A percentile compares a stretch with the other conserved stretches of the same genome.
Conservation (phyloP, 2,329 filamentous ascomycete species). For the Rhinocladiella similis region DNA sequence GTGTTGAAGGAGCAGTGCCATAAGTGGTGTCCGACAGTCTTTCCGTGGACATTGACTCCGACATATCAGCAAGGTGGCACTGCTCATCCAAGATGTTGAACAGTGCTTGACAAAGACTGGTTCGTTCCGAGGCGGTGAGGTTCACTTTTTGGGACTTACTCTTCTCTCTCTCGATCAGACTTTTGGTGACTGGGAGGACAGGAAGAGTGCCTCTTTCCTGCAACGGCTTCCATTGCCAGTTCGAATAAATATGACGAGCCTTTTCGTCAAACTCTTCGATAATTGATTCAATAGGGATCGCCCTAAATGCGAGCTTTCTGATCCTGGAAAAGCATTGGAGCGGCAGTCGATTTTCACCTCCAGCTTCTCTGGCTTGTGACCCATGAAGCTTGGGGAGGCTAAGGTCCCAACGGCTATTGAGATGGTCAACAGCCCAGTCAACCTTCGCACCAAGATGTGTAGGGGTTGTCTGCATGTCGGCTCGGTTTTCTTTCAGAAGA, state of each 20-base stretch:
- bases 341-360: slow-evolving; percentile 14
- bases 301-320: slow-evolving; percentile 33
- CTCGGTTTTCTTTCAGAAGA: background rate
- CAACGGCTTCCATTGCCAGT: slow-evolving; percentile 32
- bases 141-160: background rate
- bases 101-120: slow-evolving; percentile 33
- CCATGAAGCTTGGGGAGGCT: slow-evolving; percentile 33
- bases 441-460: slow-evolving; percentile 16
- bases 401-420: slow-evolving; percentile 39
- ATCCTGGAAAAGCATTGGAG: slow-evolving; percentile 34
- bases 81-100: slow-evolving; percentile 35
- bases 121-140: slow-evolving; percentile 23
- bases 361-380: slow-evolving; percentile 18
- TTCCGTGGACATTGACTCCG: slow-evolving; percentile 28
- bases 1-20: slow-evolving; percentile 3
- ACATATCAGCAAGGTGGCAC: slow-evolving; percentile 24
- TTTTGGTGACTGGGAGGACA: slow-evolving; percentile 21
- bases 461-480: slow-evolving; percentile 17
- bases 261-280: slow-evolving; percentile 37
- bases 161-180: slow-evolving; percentile 24
- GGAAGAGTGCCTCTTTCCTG: slow-evolving; percentile 33
- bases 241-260: slow-evolving; percentile 25
- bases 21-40: slow-evolving; percentile 23
- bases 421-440: slow-evolving; percentile 31
- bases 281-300: slow-evolving; percentile 28